Base-by-base conservation (phyloP, 495 filamentous ascomycete species). In the Monascus purpureus region DNA sequence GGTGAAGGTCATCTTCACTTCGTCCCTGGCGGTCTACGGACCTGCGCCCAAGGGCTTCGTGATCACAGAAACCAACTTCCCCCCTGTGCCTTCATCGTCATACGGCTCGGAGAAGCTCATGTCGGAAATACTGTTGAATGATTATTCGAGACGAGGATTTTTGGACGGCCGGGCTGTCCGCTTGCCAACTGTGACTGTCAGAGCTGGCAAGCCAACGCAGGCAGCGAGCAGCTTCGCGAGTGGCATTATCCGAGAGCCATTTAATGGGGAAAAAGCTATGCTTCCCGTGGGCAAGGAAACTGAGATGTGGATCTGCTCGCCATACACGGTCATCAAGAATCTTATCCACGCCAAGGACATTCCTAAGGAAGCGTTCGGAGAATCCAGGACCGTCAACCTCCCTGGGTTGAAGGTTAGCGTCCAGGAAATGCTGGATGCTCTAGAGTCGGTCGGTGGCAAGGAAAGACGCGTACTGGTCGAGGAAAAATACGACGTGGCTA, bases 101-200 rank as follows among this genome's bases (percentile, higher is more conserved):
- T 88, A 88, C 46, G 82, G 82, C 29, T 68, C 77, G 31, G 75
- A 86, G 59, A 90, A 90, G 54, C 63, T 85, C 40, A 74, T 85
- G 39, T 65, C 68, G 41, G 82, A 90, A 59, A 65, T 63, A 7
- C 57, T 83, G 16, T 50, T 90, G 42, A 86, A 82, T 45, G 82
- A 87, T 43, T 75, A 80, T 55, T 76, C 76, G 17, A 70, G 82
- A 5, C 68, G 72, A 23, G 75, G 75, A 0, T 73, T 73, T 46
- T 42, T 90, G 27, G 71, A 84, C 39, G 82, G 68, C 0, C 63
- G 78, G 6, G 59, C 65, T 9, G 62, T 79, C 29, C 72, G 82
- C 1, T 72, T 90, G 16, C 82, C 82, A 0, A 86, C 81, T 1
- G 74, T 90, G 25, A 68, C 67, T 0, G 77, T 90, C 7, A 63